phyloP scores from a whole-genome alignment of 768 basidiomycete species.

The Agrocybe chaxingu region DNA sequence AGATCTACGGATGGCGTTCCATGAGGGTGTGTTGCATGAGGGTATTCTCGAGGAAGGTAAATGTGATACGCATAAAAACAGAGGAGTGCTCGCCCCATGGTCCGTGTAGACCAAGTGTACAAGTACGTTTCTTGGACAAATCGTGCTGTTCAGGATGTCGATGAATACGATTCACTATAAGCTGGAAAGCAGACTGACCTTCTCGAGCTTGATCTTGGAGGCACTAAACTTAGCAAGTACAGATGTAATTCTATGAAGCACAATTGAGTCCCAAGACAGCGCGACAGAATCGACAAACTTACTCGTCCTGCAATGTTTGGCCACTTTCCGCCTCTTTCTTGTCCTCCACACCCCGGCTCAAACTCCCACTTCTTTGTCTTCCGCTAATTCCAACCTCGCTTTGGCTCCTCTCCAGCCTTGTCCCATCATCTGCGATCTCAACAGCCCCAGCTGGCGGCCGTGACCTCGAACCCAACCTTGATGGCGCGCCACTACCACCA shows the following conservation, averaged over 20 bases:
- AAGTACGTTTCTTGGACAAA: slow-evolving; percentile 68
- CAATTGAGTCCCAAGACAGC: background rate
- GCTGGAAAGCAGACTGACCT: slow-evolving; percentile 40
- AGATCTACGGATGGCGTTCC: slow-evolving; percentile 76
- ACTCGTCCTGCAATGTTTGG: slow-evolving; percentile 75
- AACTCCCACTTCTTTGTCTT: slow-evolving; percentile 48
- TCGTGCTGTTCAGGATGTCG: slow-evolving; percentile 47
- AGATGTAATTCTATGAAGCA: slow-evolving; percentile 56
- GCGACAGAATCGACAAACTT: slow-evolving; percentile 18
- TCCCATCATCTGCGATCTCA: slow-evolving; percentile 2
- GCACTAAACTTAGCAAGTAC: slow-evolving; percentile 64
- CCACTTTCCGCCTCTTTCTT: slow-evolving; percentile 30
- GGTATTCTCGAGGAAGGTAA: slow-evolving; percentile 84
- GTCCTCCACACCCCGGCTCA: slow-evolving; percentile 31
- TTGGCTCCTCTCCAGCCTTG: too few relatives aligned
- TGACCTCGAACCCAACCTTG: slow-evolving; percentile 46
- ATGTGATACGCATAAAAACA: slow-evolving; percentile 84
- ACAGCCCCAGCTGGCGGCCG: slow-evolving; percentile 23
- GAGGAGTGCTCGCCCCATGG: slow-evolving; percentile 89
- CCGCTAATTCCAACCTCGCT: slow-evolving; percentile 15
- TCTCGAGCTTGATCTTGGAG: slow-evolving; percentile 81
- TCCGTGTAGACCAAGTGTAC: slow-evolving; percentile 83
- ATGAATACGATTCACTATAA: background rate
- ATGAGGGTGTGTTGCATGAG: slow-evolving; percentile 55
- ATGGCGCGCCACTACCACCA: slow-evolving; percentile 41